phyloP scores from a whole-genome alignment of 192 early-diverging fungal species.

The Paraglomus brasilianum region DNA sequence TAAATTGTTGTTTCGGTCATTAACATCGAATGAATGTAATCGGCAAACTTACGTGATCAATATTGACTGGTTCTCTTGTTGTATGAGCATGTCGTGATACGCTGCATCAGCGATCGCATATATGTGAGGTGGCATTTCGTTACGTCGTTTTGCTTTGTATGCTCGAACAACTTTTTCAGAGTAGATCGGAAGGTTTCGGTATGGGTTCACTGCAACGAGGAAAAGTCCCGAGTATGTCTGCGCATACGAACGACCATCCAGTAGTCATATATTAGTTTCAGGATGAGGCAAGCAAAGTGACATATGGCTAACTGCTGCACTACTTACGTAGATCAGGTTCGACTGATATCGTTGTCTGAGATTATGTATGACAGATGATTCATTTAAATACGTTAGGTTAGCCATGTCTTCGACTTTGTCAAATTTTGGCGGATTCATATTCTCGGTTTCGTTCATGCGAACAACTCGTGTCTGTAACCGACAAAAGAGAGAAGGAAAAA shows the following conservation, averaged over 20 bases:
- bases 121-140: slow-evolving; percentile 83
- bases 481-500: neutral
- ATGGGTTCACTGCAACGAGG: slow-evolving; percentile 97
- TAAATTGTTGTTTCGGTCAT: neutral
- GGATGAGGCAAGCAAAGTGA: neutral
- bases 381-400: slow-evolving; percentile 93
- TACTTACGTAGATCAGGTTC: slow-evolving; percentile 88
- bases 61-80: slow-evolving; percentile 94
- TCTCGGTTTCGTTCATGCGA: slow-evolving; percentile 79
- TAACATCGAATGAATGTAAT: neutral
- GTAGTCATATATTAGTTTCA: neutral
- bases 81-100: slow-evolving; percentile 93
- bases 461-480: slow-evolving; percentile 37
- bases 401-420: slow-evolving; percentile 99
- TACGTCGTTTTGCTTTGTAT: slow-evolving; percentile 71
- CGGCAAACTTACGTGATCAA: slow-evolving; percentile 83
- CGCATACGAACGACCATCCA: neutral
- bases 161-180: slow-evolving; percentile 68
- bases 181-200: slow-evolving; percentile 91
- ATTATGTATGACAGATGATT: slow-evolving; percentile 98
- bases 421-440: slow-evolving; percentile 99
- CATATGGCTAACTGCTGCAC: neutral
- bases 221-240: slow-evolving; percentile 99
- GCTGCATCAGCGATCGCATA: slow-evolving; percentile 90
- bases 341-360: slow-evolving; percentile 85